Percentiles rank a stretch among this genome's conserved stretches.
phyloP scores from a whole-genome alignment of 1,284 basidiomycete genomes.

The Cryptococcus deneoformans region DNA sequence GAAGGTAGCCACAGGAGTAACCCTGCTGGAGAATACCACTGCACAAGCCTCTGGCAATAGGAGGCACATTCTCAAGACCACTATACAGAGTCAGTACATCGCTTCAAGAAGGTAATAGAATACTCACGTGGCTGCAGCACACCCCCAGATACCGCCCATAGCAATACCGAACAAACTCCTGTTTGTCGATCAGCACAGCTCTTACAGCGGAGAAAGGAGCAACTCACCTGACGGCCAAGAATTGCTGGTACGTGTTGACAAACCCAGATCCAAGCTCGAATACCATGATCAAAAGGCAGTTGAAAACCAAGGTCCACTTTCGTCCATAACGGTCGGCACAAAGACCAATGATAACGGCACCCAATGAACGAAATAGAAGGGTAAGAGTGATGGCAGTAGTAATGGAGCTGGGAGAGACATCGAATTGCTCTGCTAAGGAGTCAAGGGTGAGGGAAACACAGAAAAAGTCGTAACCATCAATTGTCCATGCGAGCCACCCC shows the following conservation, averaged over 20 bases:
- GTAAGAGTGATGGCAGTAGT: conserved; percentile 86
- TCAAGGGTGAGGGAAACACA: conserved; percentile 70
- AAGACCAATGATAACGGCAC: conserved; percentile 76
- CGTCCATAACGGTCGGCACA: conserved; percentile 82
- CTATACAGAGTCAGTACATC: background rate
- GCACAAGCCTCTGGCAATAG: conserved; percentile 78
- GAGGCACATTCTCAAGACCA: conserved; percentile 85
- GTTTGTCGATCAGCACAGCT: conserved; percentile 30
- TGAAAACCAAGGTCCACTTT: conserved; percentile 85
- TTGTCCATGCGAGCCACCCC: conserved; percentile 63
- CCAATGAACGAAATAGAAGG: conserved; percentile 80
- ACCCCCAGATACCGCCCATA: conserved; percentile 64
- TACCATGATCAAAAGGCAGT: conserved; percentile 66
- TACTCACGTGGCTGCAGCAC: conserved; percentile 36
- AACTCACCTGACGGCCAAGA: conserved; percentile 49
- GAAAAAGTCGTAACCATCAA: conserved; percentile 60
- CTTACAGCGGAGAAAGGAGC: conserved; percentile 24
- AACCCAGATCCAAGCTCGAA: conserved; percentile 71
- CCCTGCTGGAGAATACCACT: conserved; percentile 83
- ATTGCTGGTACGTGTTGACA: conserved; percentile 51
- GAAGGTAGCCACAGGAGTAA: conserved; percentile 55
- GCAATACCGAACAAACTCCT: conserved; percentile 77
- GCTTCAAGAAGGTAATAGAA: background rate
- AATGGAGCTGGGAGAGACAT: conserved; percentile 26
- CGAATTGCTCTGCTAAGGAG: conserved; percentile 53